Conservation (phyloP, 2,329 filamentous ascomycete genomes). For the Chaetomiaceae sp. region DNA sequence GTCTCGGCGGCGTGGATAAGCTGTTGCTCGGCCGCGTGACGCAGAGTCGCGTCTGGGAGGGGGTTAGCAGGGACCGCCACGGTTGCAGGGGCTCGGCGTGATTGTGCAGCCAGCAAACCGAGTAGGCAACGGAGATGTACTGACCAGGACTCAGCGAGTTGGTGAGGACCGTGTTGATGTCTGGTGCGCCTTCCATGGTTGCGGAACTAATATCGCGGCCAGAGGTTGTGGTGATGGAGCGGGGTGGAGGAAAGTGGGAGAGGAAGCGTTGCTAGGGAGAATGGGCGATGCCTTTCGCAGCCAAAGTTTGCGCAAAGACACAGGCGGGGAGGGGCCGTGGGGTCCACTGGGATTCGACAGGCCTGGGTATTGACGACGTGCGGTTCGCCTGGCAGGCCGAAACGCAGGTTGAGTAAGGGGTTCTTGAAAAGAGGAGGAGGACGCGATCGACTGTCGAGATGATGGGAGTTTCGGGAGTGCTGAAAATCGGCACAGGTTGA, state of each 20-base stretch:
- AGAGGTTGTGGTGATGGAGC: slow-evolving; percentile 25
- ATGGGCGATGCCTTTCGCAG: slow-evolving; percentile 24
- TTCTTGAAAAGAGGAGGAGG: neutral
- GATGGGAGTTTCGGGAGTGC: slow-evolving; percentile 3
- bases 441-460: neutral
- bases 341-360: slow-evolving; percentile 24
- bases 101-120: slow-evolving; percentile 16
- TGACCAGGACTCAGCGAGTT: slow-evolving; percentile 93
- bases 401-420: neutral
- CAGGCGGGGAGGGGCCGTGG: slow-evolving; percentile 24
- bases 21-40: slow-evolving; percentile 90
- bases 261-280: slow-evolving; percentile 26
- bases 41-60: slow-evolving; percentile 75
- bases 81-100: slow-evolving; percentile 19
- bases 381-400: slow-evolving; percentile 7
- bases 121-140: slow-evolving; percentile 34
- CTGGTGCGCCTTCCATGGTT: slow-evolving; percentile 65
- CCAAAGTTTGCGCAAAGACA: slow-evolving; percentile 28
- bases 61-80: slow-evolving; percentile 31
- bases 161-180: slow-evolving; percentile 96
- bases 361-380: slow-evolving; percentile 6
- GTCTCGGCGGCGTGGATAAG: slow-evolving; percentile 86
- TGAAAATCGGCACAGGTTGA: slow-evolving; percentile 7
- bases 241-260: slow-evolving; percentile 22
- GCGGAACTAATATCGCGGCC: slow-evolving; percentile 23